Base-by-base conservation (phyloP, 495 filamentous ascomycete species). In the Elasticomyces elasticus region DNA sequence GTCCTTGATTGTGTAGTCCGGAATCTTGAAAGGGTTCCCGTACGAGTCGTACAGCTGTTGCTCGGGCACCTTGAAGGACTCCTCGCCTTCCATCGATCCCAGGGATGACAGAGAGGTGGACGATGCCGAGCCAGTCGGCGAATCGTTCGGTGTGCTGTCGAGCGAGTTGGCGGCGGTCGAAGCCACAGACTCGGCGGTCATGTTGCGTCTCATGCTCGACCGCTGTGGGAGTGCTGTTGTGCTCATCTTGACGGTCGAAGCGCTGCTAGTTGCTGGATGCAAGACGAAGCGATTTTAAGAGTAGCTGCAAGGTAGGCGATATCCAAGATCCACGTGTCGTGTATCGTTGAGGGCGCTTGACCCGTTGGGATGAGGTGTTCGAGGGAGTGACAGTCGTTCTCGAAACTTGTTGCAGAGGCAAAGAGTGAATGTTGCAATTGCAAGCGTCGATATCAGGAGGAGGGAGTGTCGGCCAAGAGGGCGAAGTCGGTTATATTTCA, bases 81-180 rank as follows among this genome's bases (percentile, higher is more conserved):
- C 69, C n/a, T n/a, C n/a, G n/a, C n/a, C n/a, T 26, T 69, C 69
- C n/a, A 74, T 64, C 13, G 88, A 92, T 42, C 79, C 81, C 71
- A 95, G 75, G 40, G 91, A 96, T 26, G 91, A 95, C 47, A 95
- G 78, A 2, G 91, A 95, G 5, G 92, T 94, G 20, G 85, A 85
- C 9, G 90, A 95, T 19, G 87, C 79, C 11, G 88, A 94, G 33
- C 79, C 80, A 30, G 77, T 75, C 49, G 89, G 88, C 12, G 86
- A 89, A 26, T 71, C 68, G 40, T 76, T 75, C 48, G 89, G 88
- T 11, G 86, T 88, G 33, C 73, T 77, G 31, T 79, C 72, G 41
- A 78, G 77, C 3, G 80, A 82, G 65, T 75, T 84, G 35, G 79
- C 73, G 3, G 76, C 70, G 2, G 85, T 84, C 26, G 83, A 83